Percentiles rank a stretch among this genome's conserved stretches.
These are phyloP conservation scores for Rutidosis leptorrhynchoides DNA, from an alignment of 129 eudicot species.

Conservation along the genomic window DNA sequence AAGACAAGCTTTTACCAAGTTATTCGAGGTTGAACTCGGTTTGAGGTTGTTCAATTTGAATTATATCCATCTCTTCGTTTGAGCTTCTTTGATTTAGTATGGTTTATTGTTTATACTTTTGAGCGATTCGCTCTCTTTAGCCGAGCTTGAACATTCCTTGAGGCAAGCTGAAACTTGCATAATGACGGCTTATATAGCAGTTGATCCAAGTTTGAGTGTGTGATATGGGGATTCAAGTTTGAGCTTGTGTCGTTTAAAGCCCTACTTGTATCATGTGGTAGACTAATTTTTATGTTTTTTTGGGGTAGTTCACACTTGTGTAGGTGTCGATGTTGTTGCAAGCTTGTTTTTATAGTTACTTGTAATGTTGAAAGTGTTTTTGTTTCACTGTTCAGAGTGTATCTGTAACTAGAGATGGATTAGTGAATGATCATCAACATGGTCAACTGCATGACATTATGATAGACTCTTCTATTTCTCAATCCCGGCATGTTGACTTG, in stretches of 20 bases:
- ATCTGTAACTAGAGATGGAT: conserved; percentile 55
- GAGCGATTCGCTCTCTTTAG: background rate
- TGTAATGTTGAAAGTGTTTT: conserved; percentile 17
- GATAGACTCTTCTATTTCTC: conserved; percentile 80
- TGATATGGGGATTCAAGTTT: background rate
- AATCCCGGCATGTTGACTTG: conserved; percentile 54
- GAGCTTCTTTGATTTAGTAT: background rate
- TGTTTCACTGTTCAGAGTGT: conserved; percentile 56
- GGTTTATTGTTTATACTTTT: too few relatives aligned
- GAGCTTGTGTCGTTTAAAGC: background rate
- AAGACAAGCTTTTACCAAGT: too few relatives aligned
- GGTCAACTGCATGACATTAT: conserved; percentile 67
- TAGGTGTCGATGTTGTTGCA: conserved; percentile 10
- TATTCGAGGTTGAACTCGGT: too few relatives aligned
- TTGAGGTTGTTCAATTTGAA: too few relatives aligned
- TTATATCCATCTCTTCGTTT: background rate
- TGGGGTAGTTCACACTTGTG: too few relatives aligned
- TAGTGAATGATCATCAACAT: conserved; percentile 47
- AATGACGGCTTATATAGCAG: too few relatives aligned
- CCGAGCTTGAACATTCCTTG: too few relatives aligned
- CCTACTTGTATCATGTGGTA: background rate
- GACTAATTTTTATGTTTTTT: background rate
- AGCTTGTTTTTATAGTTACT: background rate
- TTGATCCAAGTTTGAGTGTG: too few relatives aligned
- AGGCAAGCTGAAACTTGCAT: too few relatives aligned